These are phyloP conservation scores for Moesziomyces sp. DNA, from an alignment of 1,284 basidiomycete species.

Conservation along the genomic window DNA sequence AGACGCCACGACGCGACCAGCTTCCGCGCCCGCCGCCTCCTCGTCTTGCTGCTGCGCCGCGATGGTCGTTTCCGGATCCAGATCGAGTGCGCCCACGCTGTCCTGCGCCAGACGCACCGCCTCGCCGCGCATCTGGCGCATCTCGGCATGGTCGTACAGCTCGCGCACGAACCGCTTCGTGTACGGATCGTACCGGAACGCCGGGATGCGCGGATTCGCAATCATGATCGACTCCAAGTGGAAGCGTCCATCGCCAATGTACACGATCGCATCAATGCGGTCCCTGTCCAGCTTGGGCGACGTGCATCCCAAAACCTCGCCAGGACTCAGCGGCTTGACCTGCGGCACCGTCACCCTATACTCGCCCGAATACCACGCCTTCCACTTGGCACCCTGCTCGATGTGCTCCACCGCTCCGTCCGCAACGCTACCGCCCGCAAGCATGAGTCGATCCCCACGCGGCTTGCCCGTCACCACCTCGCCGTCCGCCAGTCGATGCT, in stretches of 20 bases:
- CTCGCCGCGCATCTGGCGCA: conserved; percentile 78
- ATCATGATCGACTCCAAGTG: conserved; percentile 99
- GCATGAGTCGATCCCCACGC: conserved; percentile 23
- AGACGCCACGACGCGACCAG: conserved; percentile 37
- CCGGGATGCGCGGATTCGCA: conserved; percentile 92
- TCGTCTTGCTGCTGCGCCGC: conserved; percentile 10
- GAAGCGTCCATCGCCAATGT: conserved; percentile 97
- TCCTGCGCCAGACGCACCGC: conserved; percentile 74
- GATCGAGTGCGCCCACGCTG: conserved; percentile 42
- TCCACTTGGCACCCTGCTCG: conserved; percentile 41
- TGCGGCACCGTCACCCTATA: conserved; percentile 76
- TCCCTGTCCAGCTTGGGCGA: conserved; percentile 76
- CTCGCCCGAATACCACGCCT: conserved; percentile 39
- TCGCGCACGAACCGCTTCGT: conserved; percentile 96
- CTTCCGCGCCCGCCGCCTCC: conserved; percentile 35
- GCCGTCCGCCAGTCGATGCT: conserved; percentile 36
- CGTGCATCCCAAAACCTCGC: conserved; percentile 96
- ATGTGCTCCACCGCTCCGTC: conserved; percentile 31
- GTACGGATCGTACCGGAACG: conserved; percentile 98
- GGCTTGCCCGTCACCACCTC: conserved; percentile 21
- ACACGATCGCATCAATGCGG: conserved; percentile 69
- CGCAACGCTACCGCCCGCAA: conserved; percentile 23
- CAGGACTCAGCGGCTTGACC: conserved; percentile 91
- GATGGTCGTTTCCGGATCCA: conserved; percentile 22
- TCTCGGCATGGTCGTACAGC: conserved; percentile 87